Base-by-base conservation (phyloP, 306 rosid species). In the Sindora glabra region DNA sequence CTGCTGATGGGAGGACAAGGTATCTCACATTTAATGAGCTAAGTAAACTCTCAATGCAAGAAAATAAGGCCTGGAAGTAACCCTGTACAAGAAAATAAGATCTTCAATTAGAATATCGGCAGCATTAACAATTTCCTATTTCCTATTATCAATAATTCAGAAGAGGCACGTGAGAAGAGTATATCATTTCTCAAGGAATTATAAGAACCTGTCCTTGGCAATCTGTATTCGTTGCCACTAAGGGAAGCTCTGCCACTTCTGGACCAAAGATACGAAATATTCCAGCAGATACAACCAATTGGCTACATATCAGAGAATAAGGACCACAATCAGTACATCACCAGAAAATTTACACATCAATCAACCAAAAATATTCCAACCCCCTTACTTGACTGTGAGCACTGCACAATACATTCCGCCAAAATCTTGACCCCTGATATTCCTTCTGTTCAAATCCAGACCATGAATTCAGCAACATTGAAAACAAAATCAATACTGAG, bases 371-470 rank as follows among this genome's bases (percentile, higher is more conserved):
- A 40, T 27, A 63, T 5, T 50, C 0, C n/a, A 59, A 16, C 32
- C 29, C 25, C 2, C 97, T 80, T 74, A 94, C 99, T 94, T 79
- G 68, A 89, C 87, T 9, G 90, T 89, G 23, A 94, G 74, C 52
- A 94, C 76, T 6, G 94, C 97, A 80, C 99, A 89, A 69, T 86
- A 86, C 77, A 94, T 83, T 58, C 97, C 90, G n/a, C 84, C 84
- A 72, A 89, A 89, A 40, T 94, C 99, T 64, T 89, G 97, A 57
- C 94, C 95, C 23, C 64, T 74, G 41, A 84, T 77, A 74, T 54
- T 83, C 74, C 80, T 79, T 24, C 99, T 94, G 83, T 78, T 71
- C 50, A 68, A 61, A 48, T 65, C 25, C 62, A 75, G 56, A 53
- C 26, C n/a, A n/a, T n/a, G n/a, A n/a, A n/a, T n/a, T n/a, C n/a